Percentiles rank a stretch among this genome's conserved stretches.
Conservation (phyloP, 140 eudicot genomes). For the Bidens hawaiensis region DNA sequence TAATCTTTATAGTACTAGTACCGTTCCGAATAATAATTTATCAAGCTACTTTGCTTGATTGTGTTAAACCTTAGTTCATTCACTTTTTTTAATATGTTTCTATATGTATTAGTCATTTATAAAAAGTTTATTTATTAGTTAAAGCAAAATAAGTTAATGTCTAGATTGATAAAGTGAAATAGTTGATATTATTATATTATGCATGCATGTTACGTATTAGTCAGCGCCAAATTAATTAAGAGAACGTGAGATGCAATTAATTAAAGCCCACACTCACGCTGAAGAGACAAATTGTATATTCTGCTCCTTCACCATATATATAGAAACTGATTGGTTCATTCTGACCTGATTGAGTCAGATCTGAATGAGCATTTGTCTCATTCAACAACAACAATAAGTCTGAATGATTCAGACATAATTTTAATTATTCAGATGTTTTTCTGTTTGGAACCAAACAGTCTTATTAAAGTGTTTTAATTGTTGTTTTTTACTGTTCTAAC, state of each 20-base stretch:
- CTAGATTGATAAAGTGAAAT: background rate
- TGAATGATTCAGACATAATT: too few relatives aligned
- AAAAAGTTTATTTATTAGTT: constrained; percentile 10
- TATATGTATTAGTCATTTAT: constrained; percentile 21
- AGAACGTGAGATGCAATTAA: constrained; percentile 48
- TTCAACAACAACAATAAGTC: too few relatives aligned
- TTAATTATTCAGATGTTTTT: too few relatives aligned
- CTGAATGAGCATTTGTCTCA: too few relatives aligned
- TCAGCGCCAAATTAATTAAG: constrained; percentile 16
- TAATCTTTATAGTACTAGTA: constrained; percentile 42
- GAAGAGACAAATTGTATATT: constrained; percentile 46
- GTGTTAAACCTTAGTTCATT: constrained; percentile 34
- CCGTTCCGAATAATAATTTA: constrained; percentile 45
- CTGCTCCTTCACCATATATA: constrained; percentile 25
- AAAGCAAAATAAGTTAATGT: background rate
- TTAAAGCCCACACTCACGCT: constrained; percentile 42
- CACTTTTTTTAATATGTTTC: constrained; percentile 2
- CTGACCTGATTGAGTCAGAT: too few relatives aligned
- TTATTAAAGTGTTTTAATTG: too few relatives aligned
- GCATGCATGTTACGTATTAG: constrained; percentile 5
- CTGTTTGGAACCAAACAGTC: too few relatives aligned
- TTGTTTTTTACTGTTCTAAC: too few relatives aligned
- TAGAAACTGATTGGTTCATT: too few relatives aligned
- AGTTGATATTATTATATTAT: constrained; percentile 1
- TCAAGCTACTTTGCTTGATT: constrained; percentile 53